A percentile compares a stretch with the other conserved stretches of the same genome.
Evolutionary conservation across 2,329 filamentous ascomycete genomes (phyloP).

Genomic region (Aureobasidium sp.): DNA sequence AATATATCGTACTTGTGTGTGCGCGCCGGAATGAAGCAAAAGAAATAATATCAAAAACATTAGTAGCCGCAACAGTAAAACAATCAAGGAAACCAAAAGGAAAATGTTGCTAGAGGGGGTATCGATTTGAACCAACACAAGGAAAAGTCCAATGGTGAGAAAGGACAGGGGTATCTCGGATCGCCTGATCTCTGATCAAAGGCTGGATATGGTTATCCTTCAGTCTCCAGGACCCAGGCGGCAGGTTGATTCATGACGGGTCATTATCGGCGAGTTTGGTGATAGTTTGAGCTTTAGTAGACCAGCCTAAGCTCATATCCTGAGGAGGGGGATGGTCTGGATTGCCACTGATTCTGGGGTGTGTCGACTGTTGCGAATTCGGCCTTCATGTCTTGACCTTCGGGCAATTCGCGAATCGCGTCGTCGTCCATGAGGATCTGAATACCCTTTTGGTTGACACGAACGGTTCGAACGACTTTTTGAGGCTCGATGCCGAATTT

Average conservation of each 20-base stretch:
- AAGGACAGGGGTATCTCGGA: slow-evolving; percentile 8
- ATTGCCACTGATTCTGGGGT: slow-evolving; percentile 39
- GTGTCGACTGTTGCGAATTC: slow-evolving; percentile 51
- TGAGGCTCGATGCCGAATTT: slow-evolving; percentile 75
- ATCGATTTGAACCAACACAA: slow-evolving; percentile 8
- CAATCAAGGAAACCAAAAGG: neutral
- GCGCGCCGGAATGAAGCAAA: neutral
- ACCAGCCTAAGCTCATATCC: slow-evolving; percentile 42
- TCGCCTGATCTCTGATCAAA: slow-evolving; percentile 11
- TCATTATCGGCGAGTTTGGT: neutral
- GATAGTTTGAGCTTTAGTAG: slow-evolving; percentile 26
- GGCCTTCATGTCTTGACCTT: slow-evolving; percentile 82
- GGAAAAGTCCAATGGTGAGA: slow-evolving; percentile 8
- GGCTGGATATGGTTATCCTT: slow-evolving; percentile 5
- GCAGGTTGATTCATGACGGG: slow-evolving; percentile 7
- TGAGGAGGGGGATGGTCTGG: slow-evolving; percentile 27
- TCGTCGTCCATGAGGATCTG: slow-evolving; percentile 88
- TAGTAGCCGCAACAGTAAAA: neutral
- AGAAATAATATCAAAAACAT: neutral
- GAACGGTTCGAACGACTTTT: slow-evolving; percentile 62
- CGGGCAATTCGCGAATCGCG: slow-evolving; percentile 69
- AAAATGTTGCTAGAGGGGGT: neutral
- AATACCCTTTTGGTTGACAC: slow-evolving; percentile 63
- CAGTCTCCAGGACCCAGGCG: slow-evolving; percentile 11
- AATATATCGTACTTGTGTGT: neutral